Evolutionary conservation across 441 rosid species (phyloP).

Genomic region (Raphanus hybrid): DNA sequence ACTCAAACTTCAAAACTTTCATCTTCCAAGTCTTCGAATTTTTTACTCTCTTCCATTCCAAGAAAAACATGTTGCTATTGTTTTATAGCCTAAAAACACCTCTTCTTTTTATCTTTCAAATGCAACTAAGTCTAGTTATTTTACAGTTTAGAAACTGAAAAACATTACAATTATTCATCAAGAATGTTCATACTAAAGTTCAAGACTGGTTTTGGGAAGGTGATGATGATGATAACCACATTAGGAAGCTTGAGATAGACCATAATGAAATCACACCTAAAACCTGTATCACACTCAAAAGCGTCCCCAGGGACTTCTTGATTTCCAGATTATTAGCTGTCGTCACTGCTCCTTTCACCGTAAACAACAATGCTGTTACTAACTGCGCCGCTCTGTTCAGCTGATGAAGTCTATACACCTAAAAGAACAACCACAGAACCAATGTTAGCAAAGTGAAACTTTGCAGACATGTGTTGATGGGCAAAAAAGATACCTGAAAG

Average conservation of each 20-base stretch:
- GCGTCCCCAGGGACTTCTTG: constrained; percentile 78
- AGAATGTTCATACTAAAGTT: constrained; percentile 36
- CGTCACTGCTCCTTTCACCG: constrained; percentile 84
- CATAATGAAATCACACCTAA: constrained; percentile 92
- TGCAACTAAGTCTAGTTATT: neutral
- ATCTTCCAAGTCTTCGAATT: no score
- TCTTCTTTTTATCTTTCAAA: no score
- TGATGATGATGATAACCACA: constrained; percentile 57
- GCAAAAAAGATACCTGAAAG: constrained; percentile 65
- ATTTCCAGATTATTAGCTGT: constrained; percentile 88
- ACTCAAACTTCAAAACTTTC: no score
- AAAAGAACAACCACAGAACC: constrained; percentile 27
- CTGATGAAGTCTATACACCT: constrained; percentile 98
- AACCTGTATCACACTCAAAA: constrained; percentile 86
- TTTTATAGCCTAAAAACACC: no score
- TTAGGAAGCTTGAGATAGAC: constrained; percentile 95
- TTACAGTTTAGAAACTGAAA: neutral
- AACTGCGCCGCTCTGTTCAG: constrained; percentile 95
- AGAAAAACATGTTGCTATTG: no score
- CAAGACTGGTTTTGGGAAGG: constrained; percentile 49
- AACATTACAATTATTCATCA: constrained; percentile 3
- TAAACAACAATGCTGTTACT: constrained; percentile 89
- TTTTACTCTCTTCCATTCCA: no score
- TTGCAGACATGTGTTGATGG: neutral
- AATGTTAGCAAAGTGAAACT: neutral